Evolutionary conservation across 495 filamentous ascomycete species (phyloP), one percentile per base, ranked within the genome.

Genomic region (Aspergillus asperescens): DNA sequence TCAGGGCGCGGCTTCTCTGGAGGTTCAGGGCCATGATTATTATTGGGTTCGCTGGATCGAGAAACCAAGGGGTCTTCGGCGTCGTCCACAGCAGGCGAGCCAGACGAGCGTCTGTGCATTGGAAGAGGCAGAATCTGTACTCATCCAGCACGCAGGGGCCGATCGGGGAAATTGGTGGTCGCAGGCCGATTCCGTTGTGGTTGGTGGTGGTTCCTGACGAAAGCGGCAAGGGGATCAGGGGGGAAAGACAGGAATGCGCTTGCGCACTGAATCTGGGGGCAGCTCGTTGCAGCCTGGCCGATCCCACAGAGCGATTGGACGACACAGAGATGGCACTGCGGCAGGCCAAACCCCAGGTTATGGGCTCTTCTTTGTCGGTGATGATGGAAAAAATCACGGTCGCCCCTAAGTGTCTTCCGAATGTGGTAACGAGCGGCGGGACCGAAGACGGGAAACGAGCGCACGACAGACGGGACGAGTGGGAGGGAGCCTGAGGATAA

Each of bases 21-120:
- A 23, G 62, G 31, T 5, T 71, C 70, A 56, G 62, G 45, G 52
- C 59, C 60, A 60, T 66, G 55, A 56, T 40, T 58, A 60, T 66
- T 53, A 56, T 40, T 57, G 13, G 54, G 42, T 29, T 73, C 70
- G 38, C 64, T 68, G 52, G 59, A 58, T 59, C 69, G 69, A 57
- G 65, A 62, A 55, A 57, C 55, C 50, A 65, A 63, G 59, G 69
- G 66, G 57, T 70, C 69, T 64, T 76, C 71, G 70, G 71, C 62
- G 62, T 71, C 71, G 65, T 75, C 72, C 70, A 64, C 72, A 66
- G 69, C 64, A 62, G 68, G 66, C 56, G 71, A 74, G 64, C 70
- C 73, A 66, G 73, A 76, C 68, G 71, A 74, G 62, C 69, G 72
- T 72, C 72, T 75, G 69, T 72, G 73, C 73, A 76, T 76, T 74